Conservation (phyloP, 1,139 yeast genomes). For the Meyerozyma carpophila region DNA sequence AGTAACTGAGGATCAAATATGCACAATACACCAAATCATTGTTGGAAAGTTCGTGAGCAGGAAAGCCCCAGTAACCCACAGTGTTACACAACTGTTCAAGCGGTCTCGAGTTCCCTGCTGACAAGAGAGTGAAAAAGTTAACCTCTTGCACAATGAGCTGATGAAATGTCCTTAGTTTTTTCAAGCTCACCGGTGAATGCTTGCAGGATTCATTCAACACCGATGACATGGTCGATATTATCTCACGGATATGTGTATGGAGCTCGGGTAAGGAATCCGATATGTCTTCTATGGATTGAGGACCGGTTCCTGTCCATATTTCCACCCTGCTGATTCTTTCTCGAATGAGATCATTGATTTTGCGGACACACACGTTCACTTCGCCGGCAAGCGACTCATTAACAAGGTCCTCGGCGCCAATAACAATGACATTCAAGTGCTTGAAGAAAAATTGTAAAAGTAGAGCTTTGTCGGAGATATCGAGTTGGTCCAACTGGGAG, state of each 20-base stretch:
- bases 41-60: slow-evolving; percentile 61
- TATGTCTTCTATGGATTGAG: slow-evolving; percentile 21
- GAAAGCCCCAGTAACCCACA: slow-evolving; percentile 53
- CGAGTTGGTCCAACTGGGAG: slow-evolving; percentile 1
- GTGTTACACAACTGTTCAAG: slow-evolving; percentile 17
- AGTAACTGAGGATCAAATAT: slow-evolving; percentile 47
- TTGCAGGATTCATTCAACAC: slow-evolving; percentile 10
- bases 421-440: slow-evolving; percentile 36
- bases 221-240: slow-evolving; percentile 15
- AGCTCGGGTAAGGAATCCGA: slow-evolving; percentile 8
- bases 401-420: slow-evolving; percentile 16
- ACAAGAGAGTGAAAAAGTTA: slow-evolving; percentile 30
- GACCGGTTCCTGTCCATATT: slow-evolving; percentile 53
- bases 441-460: slow-evolving; percentile 35
- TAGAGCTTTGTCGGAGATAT: slow-evolving; percentile 21
- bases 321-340: slow-evolving; percentile 45
- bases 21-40: slow-evolving; percentile 67
- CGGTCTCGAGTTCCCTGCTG: slow-evolving; percentile 17
- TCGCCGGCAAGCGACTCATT: slow-evolving; percentile 13
- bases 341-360: slow-evolving; percentile 21
- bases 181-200: slow-evolving; percentile 19
- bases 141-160: slow-evolving; percentile 31
- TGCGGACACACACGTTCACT: slow-evolving; percentile 22
- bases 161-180: slow-evolving; percentile 19
- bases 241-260: slow-evolving; percentile 6